Evolutionary conservation across 2,329 filamentous ascomycete species (phyloP), one percentile per base, ranked within the genome.

Genomic region (Apiospora hydei): DNA sequence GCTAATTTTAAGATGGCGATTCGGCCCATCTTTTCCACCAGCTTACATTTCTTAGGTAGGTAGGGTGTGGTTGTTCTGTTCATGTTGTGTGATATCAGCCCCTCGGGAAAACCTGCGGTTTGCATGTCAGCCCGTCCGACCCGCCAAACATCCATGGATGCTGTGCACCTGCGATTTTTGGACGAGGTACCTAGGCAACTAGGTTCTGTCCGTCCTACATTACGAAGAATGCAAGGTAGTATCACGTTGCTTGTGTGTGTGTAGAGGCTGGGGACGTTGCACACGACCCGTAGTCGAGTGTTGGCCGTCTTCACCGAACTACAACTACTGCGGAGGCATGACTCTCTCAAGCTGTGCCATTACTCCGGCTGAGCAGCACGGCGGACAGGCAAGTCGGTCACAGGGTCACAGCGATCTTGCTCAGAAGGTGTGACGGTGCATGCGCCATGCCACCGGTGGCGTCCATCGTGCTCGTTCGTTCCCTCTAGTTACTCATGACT

Each of bases 101-200:
- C 53, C n/a, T 61, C 53, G 53, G 53, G 53, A 61, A 61, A 38
- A 21, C 53, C 53, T 61, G 53, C 53, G 53, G 51, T 34, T 61
- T 30, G 53, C 53, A 38, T 61, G 53, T 38, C 53, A 61, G 53
- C 53, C 53, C 30, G 53, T 61, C 53, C 53, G 30, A 38, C 53
- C 53, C 30, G 53, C 53, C 30, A 21, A 41, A n/a, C 53, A 41
- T 38, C 34, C 34, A 38, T 5, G 34, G 34, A 38, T 64, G 53
- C 53, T 30, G 53, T 64, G 53, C 21, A 64, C 51, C 51, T 34
- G 14, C 2, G 1, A 18, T 21, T 18, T 34, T 61, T 38, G 53
- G 53, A 61, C 30, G 30, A 61, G 16, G 51, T 30, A 30, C n/a
- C 47, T 51, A 13, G 47, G n/a, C 24, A 11, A 24, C 21, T 51